phyloP scores from a whole-genome alignment of 1,139 yeast species.

The Yamadazyma mexicana region DNA sequence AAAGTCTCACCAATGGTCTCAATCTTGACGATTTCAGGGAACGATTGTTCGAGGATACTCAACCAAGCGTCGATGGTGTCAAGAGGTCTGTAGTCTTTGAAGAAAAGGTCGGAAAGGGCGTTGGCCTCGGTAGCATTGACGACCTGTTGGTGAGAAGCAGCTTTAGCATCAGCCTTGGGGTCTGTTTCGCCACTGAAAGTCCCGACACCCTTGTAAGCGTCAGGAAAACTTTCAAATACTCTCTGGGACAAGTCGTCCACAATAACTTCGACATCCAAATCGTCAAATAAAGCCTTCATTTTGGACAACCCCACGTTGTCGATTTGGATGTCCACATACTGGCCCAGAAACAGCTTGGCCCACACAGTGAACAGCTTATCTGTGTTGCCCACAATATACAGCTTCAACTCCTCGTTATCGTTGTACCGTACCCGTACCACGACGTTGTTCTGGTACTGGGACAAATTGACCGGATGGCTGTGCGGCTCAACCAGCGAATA shows the following conservation, averaged over 20 bases:
- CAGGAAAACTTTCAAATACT: constrained; percentile 56
- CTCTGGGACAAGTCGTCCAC: constrained; percentile 58
- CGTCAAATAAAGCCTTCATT: constrained; percentile 22
- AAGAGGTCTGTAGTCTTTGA: constrained; percentile 68
- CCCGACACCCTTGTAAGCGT: constrained; percentile 14
- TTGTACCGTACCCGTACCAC: constrained; percentile 47
- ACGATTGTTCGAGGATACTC: constrained; percentile 51
- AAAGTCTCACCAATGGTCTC: constrained; percentile 73
- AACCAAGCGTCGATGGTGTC: constrained; percentile 74
- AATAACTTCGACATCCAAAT: constrained; percentile 32
- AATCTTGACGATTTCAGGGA: constrained; percentile 57
- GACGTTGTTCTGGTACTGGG: constrained; percentile 49
- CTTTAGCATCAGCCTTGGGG: too few relatives aligned
- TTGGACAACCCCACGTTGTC: constrained; percentile 21
- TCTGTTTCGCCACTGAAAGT: too few relatives aligned
- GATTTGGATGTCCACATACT: constrained; percentile 38
- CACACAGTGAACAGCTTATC: constrained; percentile 25
- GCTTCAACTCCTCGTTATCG: constrained; percentile 19
- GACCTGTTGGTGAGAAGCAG: constrained; percentile 14
- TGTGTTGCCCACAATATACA: constrained; percentile 16
- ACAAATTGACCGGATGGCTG: constrained; percentile 47
- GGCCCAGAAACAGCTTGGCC: constrained; percentile 27
- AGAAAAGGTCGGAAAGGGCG: constrained; percentile 50
- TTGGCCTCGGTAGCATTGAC: constrained; percentile 19
- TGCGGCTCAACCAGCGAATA: constrained; percentile 16